A percentile compares a stretch with the other conserved stretches of the same genome.
Conservation (phyloP, 2,329 filamentous ascomycete genomes). For the Fusarium nurragi region DNA sequence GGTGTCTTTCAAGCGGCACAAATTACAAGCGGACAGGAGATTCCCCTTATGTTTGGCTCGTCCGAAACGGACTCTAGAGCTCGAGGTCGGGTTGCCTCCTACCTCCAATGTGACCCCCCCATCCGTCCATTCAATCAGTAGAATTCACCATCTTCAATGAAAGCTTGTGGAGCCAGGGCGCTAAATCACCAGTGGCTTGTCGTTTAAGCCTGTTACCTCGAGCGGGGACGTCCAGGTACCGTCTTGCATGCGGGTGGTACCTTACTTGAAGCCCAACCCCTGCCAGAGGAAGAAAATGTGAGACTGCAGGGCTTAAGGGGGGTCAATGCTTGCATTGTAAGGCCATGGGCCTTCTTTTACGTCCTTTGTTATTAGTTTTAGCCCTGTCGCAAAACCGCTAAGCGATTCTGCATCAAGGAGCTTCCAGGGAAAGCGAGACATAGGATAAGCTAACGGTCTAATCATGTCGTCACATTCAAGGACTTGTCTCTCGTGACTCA, state of each 20-base stretch:
- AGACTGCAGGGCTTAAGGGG: slow-evolving; percentile 20
- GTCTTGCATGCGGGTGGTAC: slow-evolving; percentile 33
- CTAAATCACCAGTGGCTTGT: slow-evolving; percentile 36
- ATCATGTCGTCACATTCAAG: not conserved
- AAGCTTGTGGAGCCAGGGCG: slow-evolving; percentile 37
- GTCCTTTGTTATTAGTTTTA: slow-evolving; percentile 5
- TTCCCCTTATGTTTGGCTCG: slow-evolving; percentile 40
- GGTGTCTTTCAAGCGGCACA: slow-evolving; percentile 9
- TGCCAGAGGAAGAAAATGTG: slow-evolving; percentile 19
- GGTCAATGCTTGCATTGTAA: slow-evolving; percentile 18
- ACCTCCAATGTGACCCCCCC: slow-evolving; percentile 40
- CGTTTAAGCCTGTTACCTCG: slow-evolving; percentile 26
- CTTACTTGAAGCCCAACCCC: slow-evolving; percentile 26
- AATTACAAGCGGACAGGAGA: slow-evolving; percentile 28
- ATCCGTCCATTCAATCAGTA: slow-evolving; percentile 23
- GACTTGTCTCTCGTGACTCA: not conserved
- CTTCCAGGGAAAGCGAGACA: slow-evolving; percentile 1
- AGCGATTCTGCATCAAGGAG: slow-evolving; percentile 14
- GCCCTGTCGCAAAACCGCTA: slow-evolving; percentile 7
- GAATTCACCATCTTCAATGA: slow-evolving; percentile 20
- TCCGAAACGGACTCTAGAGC: slow-evolving; percentile 20
- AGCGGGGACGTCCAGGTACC: slow-evolving; percentile 28
- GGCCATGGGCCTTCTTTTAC: slow-evolving; percentile 7
- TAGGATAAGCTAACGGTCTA: not conserved
- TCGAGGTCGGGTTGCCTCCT: slow-evolving; percentile 37